Percentiles rank a stretch among this genome's conserved stretches.
These are phyloP conservation scores for Fusarium foetens DNA, from an alignment of 2,329 filamentous ascomycete genomes.

Conservation along the genomic window DNA sequence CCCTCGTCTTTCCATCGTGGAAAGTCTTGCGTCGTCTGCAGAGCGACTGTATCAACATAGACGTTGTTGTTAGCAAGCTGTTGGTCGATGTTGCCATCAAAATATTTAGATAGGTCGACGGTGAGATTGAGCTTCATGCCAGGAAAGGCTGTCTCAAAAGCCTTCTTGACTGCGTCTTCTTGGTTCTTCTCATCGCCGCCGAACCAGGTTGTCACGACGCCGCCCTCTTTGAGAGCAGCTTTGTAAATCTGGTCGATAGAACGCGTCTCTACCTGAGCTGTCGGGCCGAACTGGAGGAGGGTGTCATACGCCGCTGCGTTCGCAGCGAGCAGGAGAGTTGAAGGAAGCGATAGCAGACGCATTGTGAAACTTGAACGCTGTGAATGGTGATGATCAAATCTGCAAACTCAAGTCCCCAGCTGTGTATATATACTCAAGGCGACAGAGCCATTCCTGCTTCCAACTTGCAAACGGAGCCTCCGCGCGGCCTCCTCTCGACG, in stretches of 20 bases:
- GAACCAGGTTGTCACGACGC: background rate
- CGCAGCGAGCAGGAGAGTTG: fast-evolving
- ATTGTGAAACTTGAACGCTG: background rate
- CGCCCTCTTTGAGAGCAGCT: background rate
- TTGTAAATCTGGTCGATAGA: background rate
- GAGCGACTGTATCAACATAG: background rate
- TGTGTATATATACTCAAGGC: background rate
- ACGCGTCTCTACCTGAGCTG: background rate
- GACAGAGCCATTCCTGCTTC: fast-evolving
- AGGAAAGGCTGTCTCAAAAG: background rate
- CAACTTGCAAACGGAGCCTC: background rate
- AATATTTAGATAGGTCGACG: background rate
- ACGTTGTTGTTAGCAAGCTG: background rate
- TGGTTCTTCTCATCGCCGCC: background rate
- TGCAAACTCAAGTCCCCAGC: background rate
- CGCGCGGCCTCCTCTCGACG: background rate
- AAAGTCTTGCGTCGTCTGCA: background rate
- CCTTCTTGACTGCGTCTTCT: background rate
- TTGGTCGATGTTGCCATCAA: background rate
- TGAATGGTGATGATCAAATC: background rate
- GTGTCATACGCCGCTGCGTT: background rate
- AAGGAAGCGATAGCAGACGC: background rate
- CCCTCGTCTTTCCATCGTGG: background rate
- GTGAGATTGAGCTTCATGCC: background rate
- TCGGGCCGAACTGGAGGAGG: background rate